These are phyloP conservation scores for Taxawa tesnikishii DNA, from an alignment of 2,329 filamentous ascomycete genomes.

Conservation along the genomic window DNA sequence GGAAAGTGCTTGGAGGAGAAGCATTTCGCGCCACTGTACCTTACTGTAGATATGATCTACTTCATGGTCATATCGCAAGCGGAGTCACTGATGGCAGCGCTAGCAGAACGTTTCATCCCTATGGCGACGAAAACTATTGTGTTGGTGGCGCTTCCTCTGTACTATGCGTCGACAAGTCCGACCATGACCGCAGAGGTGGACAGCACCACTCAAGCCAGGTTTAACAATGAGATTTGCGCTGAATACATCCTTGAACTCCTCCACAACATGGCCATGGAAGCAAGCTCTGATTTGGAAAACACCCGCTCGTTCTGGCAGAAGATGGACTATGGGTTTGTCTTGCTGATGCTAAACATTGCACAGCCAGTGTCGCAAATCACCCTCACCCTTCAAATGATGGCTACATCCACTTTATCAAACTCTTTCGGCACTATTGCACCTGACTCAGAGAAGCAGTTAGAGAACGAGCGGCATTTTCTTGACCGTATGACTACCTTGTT, in stretches of 20 bases:
- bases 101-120: conserved; percentile 44
- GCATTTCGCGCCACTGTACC: conserved; percentile 49
- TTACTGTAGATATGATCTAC: conserved; percentile 52
- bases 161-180: conserved; percentile 21
- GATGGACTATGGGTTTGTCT: conserved; percentile 53
- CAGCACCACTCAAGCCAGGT: conserved; percentile 23
- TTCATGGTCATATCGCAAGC: conserved; percentile 54
- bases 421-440: conserved; percentile 55
- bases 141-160: conserved; percentile 40
- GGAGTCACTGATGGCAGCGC: conserved; percentile 42
- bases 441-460: conserved; percentile 25
- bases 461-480: conserved; percentile 36
- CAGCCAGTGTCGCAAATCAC: conserved; percentile 53
- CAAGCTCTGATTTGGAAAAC: conserved; percentile 30
- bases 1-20: conserved; percentile 51
- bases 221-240: conserved; percentile 50
- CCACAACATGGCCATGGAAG: conserved; percentile 50
- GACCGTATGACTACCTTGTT: conserved; percentile 53
- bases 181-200: conserved; percentile 13
- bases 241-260: conserved; percentile 53
- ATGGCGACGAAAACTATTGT: conserved; percentile 35
- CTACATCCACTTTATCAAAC: conserved; percentile 49
- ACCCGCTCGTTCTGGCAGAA: conserved; percentile 51
- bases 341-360: conserved; percentile 55
- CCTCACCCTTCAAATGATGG: conserved; percentile 52